These are phyloP conservation scores for Coemansia sp. DNA, from an alignment of 192 early-diverging fungal genomes.

Conservation along the genomic window DNA sequence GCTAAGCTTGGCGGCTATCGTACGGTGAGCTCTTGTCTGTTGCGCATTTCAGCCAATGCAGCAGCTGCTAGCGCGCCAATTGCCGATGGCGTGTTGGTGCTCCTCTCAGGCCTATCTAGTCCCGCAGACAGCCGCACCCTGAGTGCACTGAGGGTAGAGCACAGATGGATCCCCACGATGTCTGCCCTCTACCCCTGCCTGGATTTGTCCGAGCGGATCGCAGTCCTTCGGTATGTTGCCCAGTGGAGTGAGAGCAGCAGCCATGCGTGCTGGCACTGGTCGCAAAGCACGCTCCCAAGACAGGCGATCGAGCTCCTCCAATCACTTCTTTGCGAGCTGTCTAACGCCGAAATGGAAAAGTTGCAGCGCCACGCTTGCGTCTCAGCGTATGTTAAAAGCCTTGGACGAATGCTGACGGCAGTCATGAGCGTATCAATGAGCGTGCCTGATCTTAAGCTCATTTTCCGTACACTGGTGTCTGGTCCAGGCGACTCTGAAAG, in stretches of 20 bases:
- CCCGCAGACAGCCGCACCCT: slow-evolving; percentile 11
- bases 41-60: neutral
- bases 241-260: slow-evolving; percentile 32
- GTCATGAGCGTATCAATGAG: slow-evolving; percentile 28
- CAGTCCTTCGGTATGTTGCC: slow-evolving; percentile 26
- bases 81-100: slow-evolving; percentile 26
- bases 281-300: slow-evolving; percentile 37
- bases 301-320: slow-evolving; percentile 40
- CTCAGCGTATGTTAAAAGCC: slow-evolving; percentile 13
- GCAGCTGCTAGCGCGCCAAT: slow-evolving; percentile 15
- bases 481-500: slow-evolving; percentile 9
- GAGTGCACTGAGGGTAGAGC: slow-evolving; percentile 20
- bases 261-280: slow-evolving; percentile 33
- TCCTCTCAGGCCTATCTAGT: slow-evolving; percentile 28
- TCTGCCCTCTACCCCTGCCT: slow-evolving; percentile 14
- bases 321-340: slow-evolving; percentile 16
- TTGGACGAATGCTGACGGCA: slow-evolving; percentile 25
- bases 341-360: neutral
- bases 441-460: slow-evolving; percentile 36
- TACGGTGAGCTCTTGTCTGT: slow-evolving; percentile 13
- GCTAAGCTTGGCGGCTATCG: slow-evolving; percentile 18
- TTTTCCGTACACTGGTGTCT: slow-evolving; percentile 30
- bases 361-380: slow-evolving; percentile 7
- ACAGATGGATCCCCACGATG: slow-evolving; percentile 32
- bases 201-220: slow-evolving; percentile 14